phyloP scores from a whole-genome alignment of 2,329 filamentous ascomycete genomes.

The Fusarium torulosum region DNA sequence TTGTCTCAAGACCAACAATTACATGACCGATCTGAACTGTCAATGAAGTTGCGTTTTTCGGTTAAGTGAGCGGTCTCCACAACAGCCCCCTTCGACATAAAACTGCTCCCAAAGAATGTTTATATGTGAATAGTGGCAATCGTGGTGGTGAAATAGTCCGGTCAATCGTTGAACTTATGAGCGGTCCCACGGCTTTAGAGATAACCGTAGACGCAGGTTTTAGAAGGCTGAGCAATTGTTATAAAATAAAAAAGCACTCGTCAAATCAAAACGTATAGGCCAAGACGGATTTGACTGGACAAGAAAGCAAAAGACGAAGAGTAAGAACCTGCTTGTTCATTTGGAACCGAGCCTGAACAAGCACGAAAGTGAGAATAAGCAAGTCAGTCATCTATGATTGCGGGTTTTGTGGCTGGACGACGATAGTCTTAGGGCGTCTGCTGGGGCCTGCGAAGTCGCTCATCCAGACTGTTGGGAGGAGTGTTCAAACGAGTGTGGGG shows the following conservation, averaged over 20 bases:
- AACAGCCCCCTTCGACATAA: conserved; percentile 33
- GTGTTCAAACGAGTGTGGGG: conserved; percentile 48
- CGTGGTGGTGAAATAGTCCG: conserved; percentile 6
- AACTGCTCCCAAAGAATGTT: conserved; percentile 11
- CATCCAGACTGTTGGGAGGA: conserved; percentile 40
- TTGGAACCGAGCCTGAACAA: conserved; percentile 8
- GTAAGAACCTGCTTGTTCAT: conserved; percentile 3
- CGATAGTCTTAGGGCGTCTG: conserved; percentile 35
- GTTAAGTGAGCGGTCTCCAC: conserved; percentile 31
- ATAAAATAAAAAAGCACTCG: conserved; percentile 11
- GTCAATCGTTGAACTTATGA: conserved; percentile 1
- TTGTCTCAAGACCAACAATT: conserved; percentile 37
- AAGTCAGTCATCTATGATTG: conserved; percentile 38
- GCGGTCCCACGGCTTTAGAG: conserved; percentile 6
- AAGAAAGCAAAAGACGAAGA: conserved; percentile 8
- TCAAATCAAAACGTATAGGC: conserved; percentile 13
- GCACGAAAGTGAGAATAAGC: conserved; percentile 14
- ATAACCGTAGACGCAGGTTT: conserved; percentile 11
- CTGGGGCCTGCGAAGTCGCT: conserved; percentile 37
- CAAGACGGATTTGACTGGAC: conserved; percentile 10
- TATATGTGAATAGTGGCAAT: conserved; percentile 14
- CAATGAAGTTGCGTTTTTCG: conserved; percentile 19
- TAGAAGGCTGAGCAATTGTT: conserved; percentile 17
- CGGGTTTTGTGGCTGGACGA: conserved; percentile 32
- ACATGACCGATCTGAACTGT: conserved; percentile 38